These are phyloP conservation scores for Xylaria cubensis DNA, from an alignment of 495 filamentous ascomycete genomes.

Conservation along the genomic window DNA sequence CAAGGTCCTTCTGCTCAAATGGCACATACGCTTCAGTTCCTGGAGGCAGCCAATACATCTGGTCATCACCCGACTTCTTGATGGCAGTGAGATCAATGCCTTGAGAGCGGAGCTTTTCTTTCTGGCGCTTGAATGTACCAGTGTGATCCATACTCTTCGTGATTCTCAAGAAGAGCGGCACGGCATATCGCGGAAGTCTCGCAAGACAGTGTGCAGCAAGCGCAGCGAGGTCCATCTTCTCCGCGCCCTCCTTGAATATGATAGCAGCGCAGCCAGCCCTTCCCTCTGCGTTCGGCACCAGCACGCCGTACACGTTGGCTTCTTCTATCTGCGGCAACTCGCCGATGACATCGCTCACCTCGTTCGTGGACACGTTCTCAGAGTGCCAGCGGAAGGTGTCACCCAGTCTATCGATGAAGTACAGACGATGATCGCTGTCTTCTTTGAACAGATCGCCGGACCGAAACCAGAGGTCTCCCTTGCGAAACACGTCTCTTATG, in stretches of 20 bases:
- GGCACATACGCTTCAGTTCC: conserved; percentile 58
- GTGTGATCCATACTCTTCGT: conserved; percentile 65
- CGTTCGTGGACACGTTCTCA: conserved; percentile 81
- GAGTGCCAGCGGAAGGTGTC: conserved; percentile 86
- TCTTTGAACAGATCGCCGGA: conserved; percentile 74
- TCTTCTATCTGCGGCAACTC: conserved; percentile 68
- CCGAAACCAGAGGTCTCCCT: conserved; percentile 78
- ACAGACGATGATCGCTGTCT: conserved; percentile 71
- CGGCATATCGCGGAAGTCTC: conserved; percentile 74
- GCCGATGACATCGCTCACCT: conserved; percentile 72
- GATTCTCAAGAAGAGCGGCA: conserved; percentile 75
- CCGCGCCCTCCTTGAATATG: conserved; percentile 44
- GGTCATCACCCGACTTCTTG: conserved; percentile 58
- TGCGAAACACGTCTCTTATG: conserved; percentile 70
- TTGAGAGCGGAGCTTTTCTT: conserved; percentile 72
- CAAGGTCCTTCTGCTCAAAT: conserved; percentile 65
- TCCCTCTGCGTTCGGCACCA: conserved; percentile 72
- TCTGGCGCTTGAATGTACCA: conserved; percentile 85
- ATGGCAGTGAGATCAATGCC: conserved; percentile 65
- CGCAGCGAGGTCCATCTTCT: conserved; percentile 29
- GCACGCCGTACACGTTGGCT: conserved; percentile 82
- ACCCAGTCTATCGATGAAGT: conserved; percentile 76
- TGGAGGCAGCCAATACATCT: conserved; percentile 58
- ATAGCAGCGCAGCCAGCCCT: conserved; percentile 72
- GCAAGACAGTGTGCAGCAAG: conserved; percentile 53